phyloP scores from a whole-genome alignment of 1,284 basidiomycete genomes.

The Papiliotrema nemorosa region DNA sequence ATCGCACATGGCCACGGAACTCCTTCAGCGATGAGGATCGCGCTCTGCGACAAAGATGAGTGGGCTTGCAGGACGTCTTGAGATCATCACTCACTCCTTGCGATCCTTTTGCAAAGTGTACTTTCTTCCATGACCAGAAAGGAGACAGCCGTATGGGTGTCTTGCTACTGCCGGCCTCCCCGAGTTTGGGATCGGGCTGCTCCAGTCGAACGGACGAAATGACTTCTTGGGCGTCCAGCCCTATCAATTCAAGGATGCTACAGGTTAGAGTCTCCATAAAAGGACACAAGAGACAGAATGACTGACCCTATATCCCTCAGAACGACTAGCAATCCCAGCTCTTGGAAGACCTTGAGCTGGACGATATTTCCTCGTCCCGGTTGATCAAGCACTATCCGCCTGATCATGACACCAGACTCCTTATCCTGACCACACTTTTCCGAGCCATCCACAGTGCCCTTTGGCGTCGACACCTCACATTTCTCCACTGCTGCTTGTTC shows the following conservation, averaged over 20 bases:
- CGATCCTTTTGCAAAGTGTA: slow-evolving; percentile 28
- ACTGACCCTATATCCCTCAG: slow-evolving; percentile 41
- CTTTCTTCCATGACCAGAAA: slow-evolving; percentile 36
- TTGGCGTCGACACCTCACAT: not conserved
- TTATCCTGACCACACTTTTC: slow-evolving; percentile 2
- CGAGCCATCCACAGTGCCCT: not conserved
- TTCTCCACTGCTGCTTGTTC: slow-evolving; percentile 27
- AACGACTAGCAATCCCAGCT: slow-evolving; percentile 23
- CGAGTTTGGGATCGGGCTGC: slow-evolving; percentile 8
- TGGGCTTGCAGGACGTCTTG: not conserved
- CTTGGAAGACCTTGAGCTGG: slow-evolving; percentile 28
- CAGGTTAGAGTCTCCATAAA: not conserved
- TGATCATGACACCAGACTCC: not conserved
- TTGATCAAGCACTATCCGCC: slow-evolving; percentile 26
- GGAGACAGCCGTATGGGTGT: slow-evolving; percentile 13
- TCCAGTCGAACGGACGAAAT: slow-evolving; percentile 18
- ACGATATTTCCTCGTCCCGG: slow-evolving; percentile 31
- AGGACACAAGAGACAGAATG: too few relatives aligned
- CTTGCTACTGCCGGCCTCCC: slow-evolving; percentile 9
- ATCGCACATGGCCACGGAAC: slow-evolving; percentile 38
- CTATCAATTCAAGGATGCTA: slow-evolving; percentile 37
- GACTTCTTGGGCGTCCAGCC: slow-evolving; percentile 18
- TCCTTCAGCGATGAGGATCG: slow-evolving; percentile 30
- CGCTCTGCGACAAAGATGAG: slow-evolving; percentile 6
- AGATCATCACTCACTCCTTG: not conserved